Evolutionary conservation across 169 alveolate species (phyloP).

Genomic region (Eimeria necatrix): DNA sequence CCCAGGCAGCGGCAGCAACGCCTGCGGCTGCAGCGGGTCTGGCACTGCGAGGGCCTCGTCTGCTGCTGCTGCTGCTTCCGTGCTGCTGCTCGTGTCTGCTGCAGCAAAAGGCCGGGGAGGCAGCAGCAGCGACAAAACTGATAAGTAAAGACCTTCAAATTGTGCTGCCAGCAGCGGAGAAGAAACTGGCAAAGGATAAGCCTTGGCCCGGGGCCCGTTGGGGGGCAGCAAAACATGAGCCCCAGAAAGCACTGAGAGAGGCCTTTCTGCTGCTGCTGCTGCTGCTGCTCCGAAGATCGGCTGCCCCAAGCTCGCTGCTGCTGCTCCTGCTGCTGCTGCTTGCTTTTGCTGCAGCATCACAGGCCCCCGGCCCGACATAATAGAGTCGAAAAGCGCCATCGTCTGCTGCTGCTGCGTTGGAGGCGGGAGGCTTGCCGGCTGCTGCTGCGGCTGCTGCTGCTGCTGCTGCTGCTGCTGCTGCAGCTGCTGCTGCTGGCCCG

Average conservation of each 20-base stretch:
- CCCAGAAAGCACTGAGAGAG: neutral
- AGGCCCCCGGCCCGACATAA: neutral
- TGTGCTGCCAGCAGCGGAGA: slow-evolving; percentile 52
- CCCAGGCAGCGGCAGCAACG: slow-evolving; percentile 28
- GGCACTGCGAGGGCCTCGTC: neutral
- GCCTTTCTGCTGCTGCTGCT: slow-evolving; percentile 1
- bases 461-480: slow-evolving; percentile 66
- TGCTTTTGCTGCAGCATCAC: slow-evolving; percentile 12
- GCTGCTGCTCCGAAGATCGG: slow-evolving; percentile 34
- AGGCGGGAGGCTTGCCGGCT: neutral
- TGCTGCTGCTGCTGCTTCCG: neutral
- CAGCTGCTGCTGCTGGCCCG: slow-evolving; percentile 14
- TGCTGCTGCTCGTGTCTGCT: neutral
- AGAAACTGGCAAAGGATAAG: neutral
- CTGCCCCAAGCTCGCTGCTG: neutral
- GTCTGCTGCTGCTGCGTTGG: neutral
- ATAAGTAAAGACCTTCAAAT: neutral
- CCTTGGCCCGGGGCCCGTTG: neutral
- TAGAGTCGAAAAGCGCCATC: slow-evolving; percentile 31
- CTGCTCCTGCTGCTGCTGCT: slow-evolving; percentile 30
- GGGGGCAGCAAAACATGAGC: slow-evolving; percentile 38
- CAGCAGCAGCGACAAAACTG: slow-evolving; percentile 16
- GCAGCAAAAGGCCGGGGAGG: slow-evolving; percentile 43
- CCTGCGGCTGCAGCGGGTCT: neutral
- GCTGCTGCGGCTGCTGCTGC: slow-evolving; percentile 19